Evolutionary conservation across 164 flowering plant genomes (phyloP).

Genomic region (Sextonia rubra): DNA sequence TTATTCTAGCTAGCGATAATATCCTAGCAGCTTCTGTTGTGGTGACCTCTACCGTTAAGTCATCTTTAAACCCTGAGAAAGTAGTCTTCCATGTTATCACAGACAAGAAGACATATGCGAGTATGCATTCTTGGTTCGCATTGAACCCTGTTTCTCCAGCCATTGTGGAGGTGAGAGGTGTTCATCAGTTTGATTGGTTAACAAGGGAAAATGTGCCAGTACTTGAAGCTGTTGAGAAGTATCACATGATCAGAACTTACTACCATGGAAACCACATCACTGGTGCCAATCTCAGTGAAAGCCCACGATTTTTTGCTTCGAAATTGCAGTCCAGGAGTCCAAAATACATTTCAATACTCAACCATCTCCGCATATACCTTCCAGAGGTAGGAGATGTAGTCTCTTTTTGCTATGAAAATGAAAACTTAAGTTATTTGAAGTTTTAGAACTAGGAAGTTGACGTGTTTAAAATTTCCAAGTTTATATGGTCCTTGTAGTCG

Average conservation of each 20-base stretch:
- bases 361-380: constrained; percentile 90
- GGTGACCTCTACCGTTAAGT: constrained; percentile 75
- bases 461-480: not conserved
- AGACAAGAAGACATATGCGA: constrained; percentile 98
- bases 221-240: constrained; percentile 91
- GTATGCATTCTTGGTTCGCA: constrained; percentile 99
- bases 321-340: constrained; percentile 94
- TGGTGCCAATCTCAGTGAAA: constrained; percentile 75
- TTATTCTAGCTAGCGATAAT: constrained; percentile 84
- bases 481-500: not conserved
- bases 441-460: not conserved
- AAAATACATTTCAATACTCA: constrained; percentile 93
- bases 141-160: constrained; percentile 80
- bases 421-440: not conserved
- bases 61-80: constrained; percentile 67
- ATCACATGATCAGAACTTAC: constrained; percentile 63
- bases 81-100: constrained; percentile 94
- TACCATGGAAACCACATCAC: constrained; percentile 89
- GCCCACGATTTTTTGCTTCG: constrained; percentile 74
- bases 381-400: constrained; percentile 69
- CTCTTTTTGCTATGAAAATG: not conserved
- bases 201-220: constrained; percentile 96
- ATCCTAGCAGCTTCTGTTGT: constrained; percentile 98
- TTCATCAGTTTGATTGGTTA: constrained; percentile 98
- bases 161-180: constrained; percentile 87